These are phyloP conservation scores for Santalum album DNA, from an alignment of 164 flowering plant species.

Conservation along the genomic window DNA sequence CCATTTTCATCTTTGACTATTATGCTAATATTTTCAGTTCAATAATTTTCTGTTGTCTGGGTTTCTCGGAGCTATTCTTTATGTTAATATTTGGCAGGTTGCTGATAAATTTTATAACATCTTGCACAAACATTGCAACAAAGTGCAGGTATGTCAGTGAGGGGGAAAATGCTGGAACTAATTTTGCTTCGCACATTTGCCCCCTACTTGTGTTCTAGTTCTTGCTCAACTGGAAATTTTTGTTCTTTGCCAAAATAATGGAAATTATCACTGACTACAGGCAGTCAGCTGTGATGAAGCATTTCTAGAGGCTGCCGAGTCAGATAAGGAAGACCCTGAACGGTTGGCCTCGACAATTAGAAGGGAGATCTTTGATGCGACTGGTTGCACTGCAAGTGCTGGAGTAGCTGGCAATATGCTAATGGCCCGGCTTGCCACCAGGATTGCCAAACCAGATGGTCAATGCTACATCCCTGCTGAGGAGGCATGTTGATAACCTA, in stretches of 20 bases:
- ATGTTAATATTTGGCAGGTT: slow-evolving; percentile 47
- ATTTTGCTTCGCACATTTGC: no score
- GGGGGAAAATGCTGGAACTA: no score
- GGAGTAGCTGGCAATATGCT: slow-evolving; percentile 83
- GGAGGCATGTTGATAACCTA: slow-evolving; percentile 30
- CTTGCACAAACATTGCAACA: slow-evolving; percentile 78
- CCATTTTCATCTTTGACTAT: no score
- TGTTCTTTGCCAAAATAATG: no score
- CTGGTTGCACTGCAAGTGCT: slow-evolving; percentile 94
- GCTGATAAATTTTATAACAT: slow-evolving; percentile 90
- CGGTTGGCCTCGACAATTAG: slow-evolving; percentile 59
- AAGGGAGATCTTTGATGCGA: slow-evolving; percentile 62
- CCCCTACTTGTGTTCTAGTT: neutral
- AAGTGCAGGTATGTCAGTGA: slow-evolving; percentile 65
- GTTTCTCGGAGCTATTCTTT: slow-evolving; percentile 1
- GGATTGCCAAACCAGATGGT: slow-evolving; percentile 86
- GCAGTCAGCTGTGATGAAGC: slow-evolving; percentile 99
- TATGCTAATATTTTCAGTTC: neutral
- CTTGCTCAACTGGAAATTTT: slow-evolving; percentile 5
- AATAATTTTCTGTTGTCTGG: neutral
- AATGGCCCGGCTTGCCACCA: slow-evolving; percentile 93
- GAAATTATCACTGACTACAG: slow-evolving; percentile 43
- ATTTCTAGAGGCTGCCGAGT: slow-evolving; percentile 65
- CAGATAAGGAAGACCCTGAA: slow-evolving; percentile 48
- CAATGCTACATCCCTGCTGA: slow-evolving; percentile 62